Evolutionary conservation across 257 asterid species (phyloP).

Genomic region (Hygrophila difformis): DNA sequence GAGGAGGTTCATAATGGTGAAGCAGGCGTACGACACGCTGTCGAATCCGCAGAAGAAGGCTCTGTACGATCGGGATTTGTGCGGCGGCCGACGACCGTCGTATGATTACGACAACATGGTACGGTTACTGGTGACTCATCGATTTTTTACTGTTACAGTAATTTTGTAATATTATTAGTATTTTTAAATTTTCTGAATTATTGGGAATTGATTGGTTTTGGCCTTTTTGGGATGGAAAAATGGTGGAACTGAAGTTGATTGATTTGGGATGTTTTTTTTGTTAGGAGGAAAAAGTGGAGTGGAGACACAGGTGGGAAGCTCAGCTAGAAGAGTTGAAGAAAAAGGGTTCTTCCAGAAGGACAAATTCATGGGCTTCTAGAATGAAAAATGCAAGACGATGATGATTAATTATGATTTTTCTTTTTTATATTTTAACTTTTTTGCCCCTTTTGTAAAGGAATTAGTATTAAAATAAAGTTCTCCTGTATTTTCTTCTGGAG

Average conservation of each 20-base stretch:
- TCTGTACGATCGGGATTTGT: constrained; percentile 37
- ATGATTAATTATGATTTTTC: too few species aligned
- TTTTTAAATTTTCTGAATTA: background rate
- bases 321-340: constrained; percentile 37
- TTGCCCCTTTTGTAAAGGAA: too few species aligned
- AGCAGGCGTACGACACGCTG: constrained; percentile 50
- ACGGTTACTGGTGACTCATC: too few species aligned
- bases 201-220: background rate
- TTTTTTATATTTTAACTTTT: too few species aligned
- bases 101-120: constrained; percentile 1
- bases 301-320: constrained; percentile 35
- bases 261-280: too few species aligned
- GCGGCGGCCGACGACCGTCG: too few species aligned
- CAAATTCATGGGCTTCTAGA: constrained; percentile 35
- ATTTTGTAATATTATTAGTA: background rate
- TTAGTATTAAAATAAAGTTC: too few species aligned
- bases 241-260: too few species aligned
- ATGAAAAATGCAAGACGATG: constrained; percentile 16
- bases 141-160: background rate
- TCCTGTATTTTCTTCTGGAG: too few species aligned
- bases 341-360: constrained; percentile 12
- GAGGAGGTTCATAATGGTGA: constrained; percentile 34
- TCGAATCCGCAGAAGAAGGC: constrained; percentile 40
- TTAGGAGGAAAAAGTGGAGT: constrained; percentile 23
- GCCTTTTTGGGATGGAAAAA: too few species aligned